Conservation (phyloP, 129 eudicot genomes). For the Flaveria brownii region DNA sequence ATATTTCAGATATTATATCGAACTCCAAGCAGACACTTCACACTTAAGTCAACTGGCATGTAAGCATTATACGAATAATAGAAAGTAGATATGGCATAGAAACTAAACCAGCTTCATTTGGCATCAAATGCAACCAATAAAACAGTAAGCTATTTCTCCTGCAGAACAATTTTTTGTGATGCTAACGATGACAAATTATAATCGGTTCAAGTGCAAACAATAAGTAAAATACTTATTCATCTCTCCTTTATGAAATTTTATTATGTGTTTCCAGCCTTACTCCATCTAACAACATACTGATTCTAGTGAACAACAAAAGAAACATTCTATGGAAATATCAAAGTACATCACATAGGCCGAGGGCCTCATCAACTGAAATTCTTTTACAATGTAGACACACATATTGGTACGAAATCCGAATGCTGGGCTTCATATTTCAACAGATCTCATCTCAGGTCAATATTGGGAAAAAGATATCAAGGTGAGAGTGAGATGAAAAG, state of each 20-base stretch:
- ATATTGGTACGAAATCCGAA: not conserved
- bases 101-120: not conserved
- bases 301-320: not conserved
- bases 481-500: no score
- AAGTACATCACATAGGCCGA: not conserved
- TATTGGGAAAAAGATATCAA: no score
- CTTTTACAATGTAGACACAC: not conserved
- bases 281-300: slow-evolving; percentile 7
- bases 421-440: not conserved
- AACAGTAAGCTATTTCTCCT: not conserved
- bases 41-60: not conserved
- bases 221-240: not conserved
- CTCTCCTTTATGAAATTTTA: not conserved
- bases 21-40: not conserved
- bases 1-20: no score
- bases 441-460: not conserved
- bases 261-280: not conserved
- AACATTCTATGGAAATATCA: not conserved
- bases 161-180: not conserved
- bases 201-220: not conserved
- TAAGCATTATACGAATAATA: not conserved
- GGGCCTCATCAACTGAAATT: not conserved
- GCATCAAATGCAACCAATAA: not conserved
- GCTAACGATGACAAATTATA: not conserved
- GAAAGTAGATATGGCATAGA: not conserved